These are phyloP conservation scores for Candida easanensis DNA, from an alignment of 805 yeast genomes.

Conservation along the genomic window DNA sequence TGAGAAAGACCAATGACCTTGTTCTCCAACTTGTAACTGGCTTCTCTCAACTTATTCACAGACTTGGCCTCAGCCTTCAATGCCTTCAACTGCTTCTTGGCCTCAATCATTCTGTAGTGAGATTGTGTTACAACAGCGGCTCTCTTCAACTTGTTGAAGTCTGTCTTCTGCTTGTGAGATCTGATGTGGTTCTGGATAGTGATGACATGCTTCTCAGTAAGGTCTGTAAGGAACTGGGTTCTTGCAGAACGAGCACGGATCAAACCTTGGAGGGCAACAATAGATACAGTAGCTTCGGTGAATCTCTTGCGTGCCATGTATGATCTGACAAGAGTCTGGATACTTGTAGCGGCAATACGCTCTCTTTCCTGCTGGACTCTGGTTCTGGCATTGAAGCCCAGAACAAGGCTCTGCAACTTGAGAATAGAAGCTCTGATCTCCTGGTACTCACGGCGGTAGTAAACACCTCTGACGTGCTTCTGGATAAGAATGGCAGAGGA, in stretches of 20 bases:
- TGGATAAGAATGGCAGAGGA: slow-evolving; percentile 82
- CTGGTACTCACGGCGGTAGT: slow-evolving; percentile 59
- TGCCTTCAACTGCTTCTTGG: slow-evolving; percentile 58
- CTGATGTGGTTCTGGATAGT: slow-evolving; percentile 73
- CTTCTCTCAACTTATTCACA: slow-evolving; percentile 85
- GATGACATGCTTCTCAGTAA: slow-evolving; percentile 62
- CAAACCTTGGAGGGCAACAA: slow-evolving; percentile 46
- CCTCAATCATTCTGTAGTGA: slow-evolving; percentile 70
- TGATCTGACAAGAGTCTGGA: slow-evolving; percentile 70
- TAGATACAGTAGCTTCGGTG: slow-evolving; percentile 27
- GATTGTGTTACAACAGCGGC: slow-evolving; percentile 76
- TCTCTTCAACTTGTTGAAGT: slow-evolving; percentile 42
- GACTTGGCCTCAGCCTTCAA: slow-evolving; percentile 89
- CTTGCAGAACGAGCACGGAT: slow-evolving; percentile 54
- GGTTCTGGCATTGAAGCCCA: slow-evolving; percentile 60
- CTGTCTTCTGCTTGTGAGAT: slow-evolving; percentile 59
- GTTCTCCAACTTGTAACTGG: slow-evolving; percentile 89
- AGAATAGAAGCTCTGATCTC: slow-evolving; percentile 53
- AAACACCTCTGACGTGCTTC: slow-evolving; percentile 67
- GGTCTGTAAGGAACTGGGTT: slow-evolving; percentile 44
- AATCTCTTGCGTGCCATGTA: slow-evolving; percentile 42
- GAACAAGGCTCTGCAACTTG: slow-evolving; percentile 55
- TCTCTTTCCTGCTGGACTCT: slow-evolving; percentile 55
- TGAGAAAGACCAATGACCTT: slow-evolving; percentile 97
- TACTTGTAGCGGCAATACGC: slow-evolving; percentile 56